Percentiles rank a stretch among this genome's conserved stretches.
Evolutionary conservation across 2,329 filamentous ascomycete species (phyloP).

Genomic region (Alternaria sp.): DNA sequence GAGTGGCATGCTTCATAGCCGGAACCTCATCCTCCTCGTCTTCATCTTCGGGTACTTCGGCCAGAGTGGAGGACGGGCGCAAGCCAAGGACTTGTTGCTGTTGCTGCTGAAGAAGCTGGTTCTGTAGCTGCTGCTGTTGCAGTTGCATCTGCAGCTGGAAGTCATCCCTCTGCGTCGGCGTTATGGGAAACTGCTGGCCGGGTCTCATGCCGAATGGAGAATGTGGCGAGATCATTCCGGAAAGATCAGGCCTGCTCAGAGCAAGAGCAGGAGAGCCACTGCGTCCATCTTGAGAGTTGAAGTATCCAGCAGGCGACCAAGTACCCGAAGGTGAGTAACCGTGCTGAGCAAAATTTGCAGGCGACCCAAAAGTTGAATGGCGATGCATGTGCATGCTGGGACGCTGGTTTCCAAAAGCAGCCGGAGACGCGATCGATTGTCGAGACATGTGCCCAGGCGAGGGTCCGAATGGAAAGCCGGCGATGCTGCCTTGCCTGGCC

Average conservation of each 20-base stretch:
- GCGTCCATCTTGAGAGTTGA: conserved; percentile 47
- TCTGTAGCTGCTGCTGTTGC: conserved; percentile 59
- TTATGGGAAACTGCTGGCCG: conserved; percentile 52
- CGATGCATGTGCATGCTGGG: conserved; percentile 67
- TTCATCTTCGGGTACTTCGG: conserved; percentile 76
- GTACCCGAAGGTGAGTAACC: conserved; percentile 61
- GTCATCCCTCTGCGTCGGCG: conserved; percentile 47
- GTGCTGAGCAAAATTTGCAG: conserved; percentile 70
- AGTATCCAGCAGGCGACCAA: conserved; percentile 52
- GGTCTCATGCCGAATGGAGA: conserved; percentile 67
- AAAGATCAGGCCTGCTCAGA: conserved; percentile 46
- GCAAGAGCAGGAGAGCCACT: conserved; percentile 52
- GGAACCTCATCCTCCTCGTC: conserved; percentile 61
- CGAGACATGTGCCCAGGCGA: conserved; percentile 64
- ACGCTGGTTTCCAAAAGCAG: conserved; percentile 64
- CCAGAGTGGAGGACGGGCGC: conserved; percentile 59
- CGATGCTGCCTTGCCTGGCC: conserved; percentile 62
- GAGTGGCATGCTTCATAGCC: conserved; percentile 46
- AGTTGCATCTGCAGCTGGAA: conserved; percentile 55
- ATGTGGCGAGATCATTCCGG: conserved; percentile 52
- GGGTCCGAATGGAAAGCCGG: conserved; percentile 62
- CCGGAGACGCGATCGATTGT: conserved; percentile 74
- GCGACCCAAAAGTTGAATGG: conserved; percentile 73
- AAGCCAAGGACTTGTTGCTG: conserved; percentile 55
- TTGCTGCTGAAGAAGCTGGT: conserved; percentile 58